Evolutionary conservation across 768 basidiomycete genomes (phyloP).

Genomic region (Serendipita sp.): DNA sequence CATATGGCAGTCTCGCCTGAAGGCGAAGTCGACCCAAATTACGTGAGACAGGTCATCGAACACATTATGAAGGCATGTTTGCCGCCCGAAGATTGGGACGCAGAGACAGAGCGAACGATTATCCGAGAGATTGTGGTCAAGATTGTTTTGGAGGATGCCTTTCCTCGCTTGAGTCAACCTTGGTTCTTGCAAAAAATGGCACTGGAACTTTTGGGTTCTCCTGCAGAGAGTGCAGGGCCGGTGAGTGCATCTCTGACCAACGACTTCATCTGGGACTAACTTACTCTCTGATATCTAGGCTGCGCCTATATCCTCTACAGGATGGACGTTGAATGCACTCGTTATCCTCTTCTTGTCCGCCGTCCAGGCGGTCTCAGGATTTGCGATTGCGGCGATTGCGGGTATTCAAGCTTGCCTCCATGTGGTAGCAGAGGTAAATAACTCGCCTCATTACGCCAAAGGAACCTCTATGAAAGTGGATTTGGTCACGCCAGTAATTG

Average conservation of each 20-base stretch:
- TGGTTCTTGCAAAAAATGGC: slow-evolving; percentile 75
- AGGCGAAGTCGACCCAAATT: slow-evolving; percentile 47
- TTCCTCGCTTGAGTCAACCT: slow-evolving; percentile 57
- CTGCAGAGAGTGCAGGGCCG: slow-evolving; percentile 3
- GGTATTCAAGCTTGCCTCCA: slow-evolving; percentile 55
- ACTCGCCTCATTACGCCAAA: slow-evolving; percentile 7
- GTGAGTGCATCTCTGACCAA: slow-evolving; percentile 10
- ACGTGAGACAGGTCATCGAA: slow-evolving; percentile 66
- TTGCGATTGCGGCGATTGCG: slow-evolving; percentile 32
- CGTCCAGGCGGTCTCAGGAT: slow-evolving; percentile 53
- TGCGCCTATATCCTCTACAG: slow-evolving; percentile 14
- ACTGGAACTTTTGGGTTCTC: slow-evolving; percentile 45
- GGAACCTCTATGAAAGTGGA: slow-evolving; percentile 14
- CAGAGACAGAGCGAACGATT: slow-evolving; percentile 66
- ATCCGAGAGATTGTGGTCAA: slow-evolving; percentile 72
- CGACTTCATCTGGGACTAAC: slow-evolving; percentile 15
- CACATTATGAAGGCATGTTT: slow-evolving; percentile 56
- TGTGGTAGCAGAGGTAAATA: slow-evolving; percentile 41
- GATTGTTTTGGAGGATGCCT: slow-evolving; percentile 38
- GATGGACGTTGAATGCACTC: slow-evolving; percentile 30
- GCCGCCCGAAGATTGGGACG: slow-evolving; percentile 59
- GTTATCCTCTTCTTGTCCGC: slow-evolving; percentile 57
- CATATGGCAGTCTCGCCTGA: slow-evolving; percentile 63
- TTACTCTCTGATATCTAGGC: slow-evolving; percentile 16
- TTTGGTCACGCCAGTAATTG: slow-evolving; percentile 28